Evolutionary conservation across 495 filamentous ascomycete genomes (phyloP), one percentile per base, ranked within the genome.

Genomic region (Aspergillus baeticus): DNA sequence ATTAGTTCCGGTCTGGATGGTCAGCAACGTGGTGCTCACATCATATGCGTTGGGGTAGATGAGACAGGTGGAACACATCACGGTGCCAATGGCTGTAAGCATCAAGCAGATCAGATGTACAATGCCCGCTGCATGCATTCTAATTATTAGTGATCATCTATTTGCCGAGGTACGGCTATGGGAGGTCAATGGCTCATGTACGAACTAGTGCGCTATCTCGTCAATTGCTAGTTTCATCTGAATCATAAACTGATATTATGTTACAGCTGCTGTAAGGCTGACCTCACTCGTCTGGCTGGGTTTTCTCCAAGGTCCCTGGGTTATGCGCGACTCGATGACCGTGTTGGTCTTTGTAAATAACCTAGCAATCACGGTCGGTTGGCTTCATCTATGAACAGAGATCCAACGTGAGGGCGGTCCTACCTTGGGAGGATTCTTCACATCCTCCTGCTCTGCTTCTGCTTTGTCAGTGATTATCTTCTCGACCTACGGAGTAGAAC

Each of bases 271-370:
- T 4, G 26, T 29, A 29, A 3, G 26, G 4, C 26, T 29, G 26
- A 29, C 26, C 42, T 10, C 21, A 49, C 33, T 49, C 43, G 4
- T 56, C 34, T 10, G 44, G 21, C 21, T 51, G 15, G 13, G 54
- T 37, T 55, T 67, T 64, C 42, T 61, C 56, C 33, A 64, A 37
- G 6, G 61, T 61, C 20, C 23, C 54, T 11, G 63, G 69, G 44
- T 64, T 62, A 51, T 70, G 65, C 26, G 62, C 62, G 10, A 70
- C 63, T 37, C 52, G 55, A 45, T 69, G 60, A 10, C 62, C 62
- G 37, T 71, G 63, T 31, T 71, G 69, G 43, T 71, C 63, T 2
- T 37, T 61, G 36, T 63, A 67, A 33, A 71, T 61, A 23, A 65
- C 63, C 63, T 68, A 10, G 43, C 6, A 15, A n/a, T 22, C n/a